Evolutionary conservation across 805 yeast species (phyloP).

Genomic region (Zygoascus flipseniorum): DNA sequence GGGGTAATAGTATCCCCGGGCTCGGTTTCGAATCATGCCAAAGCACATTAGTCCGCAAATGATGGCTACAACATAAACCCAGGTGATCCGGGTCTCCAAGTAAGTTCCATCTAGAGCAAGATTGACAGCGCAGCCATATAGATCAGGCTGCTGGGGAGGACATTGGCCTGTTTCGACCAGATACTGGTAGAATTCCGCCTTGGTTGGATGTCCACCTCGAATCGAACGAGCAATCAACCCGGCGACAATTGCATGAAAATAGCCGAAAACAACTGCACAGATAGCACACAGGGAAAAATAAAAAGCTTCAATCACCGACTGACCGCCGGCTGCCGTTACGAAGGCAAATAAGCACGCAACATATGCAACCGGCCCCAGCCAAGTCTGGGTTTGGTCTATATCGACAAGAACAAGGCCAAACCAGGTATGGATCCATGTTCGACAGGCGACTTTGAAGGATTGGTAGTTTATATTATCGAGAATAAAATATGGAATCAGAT

Average conservation of each 20-base stretch:
- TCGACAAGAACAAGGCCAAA: slow-evolving; percentile 16
- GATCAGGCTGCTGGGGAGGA: slow-evolving; percentile 5
- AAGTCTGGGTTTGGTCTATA: slow-evolving; percentile 12
- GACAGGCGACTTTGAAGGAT: slow-evolving; percentile 15
- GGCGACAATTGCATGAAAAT: slow-evolving; percentile 14
- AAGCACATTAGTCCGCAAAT: slow-evolving; percentile 15
- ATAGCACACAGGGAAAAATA: slow-evolving; percentile 12
- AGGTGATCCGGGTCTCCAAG: slow-evolving; percentile 15
- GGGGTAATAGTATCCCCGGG: slow-evolving; percentile 12
- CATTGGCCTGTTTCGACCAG: slow-evolving; percentile 18
- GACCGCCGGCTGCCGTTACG: slow-evolving; percentile 22
- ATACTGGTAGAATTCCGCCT: slow-evolving; percentile 5
- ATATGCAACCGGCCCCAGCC: slow-evolving; percentile 23
- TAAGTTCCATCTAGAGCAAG: slow-evolving; percentile 19
- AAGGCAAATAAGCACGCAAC: slow-evolving; percentile 19
- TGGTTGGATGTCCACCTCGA: slow-evolving; percentile 15
- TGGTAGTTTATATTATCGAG: slow-evolving; percentile 19
- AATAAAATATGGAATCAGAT: slow-evolving; percentile 8
- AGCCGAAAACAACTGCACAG: slow-evolving; percentile 10
- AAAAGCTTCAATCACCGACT: slow-evolving; percentile 17
- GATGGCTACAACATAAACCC: slow-evolving; percentile 19
- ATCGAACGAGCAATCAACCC: slow-evolving; percentile 18
- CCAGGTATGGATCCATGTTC: slow-evolving; percentile 25
- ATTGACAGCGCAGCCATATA: slow-evolving; percentile 13
- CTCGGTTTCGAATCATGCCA: slow-evolving; percentile 13